phyloP scores from a whole-genome alignment of 1,284 basidiomycete species.

The Volvariella volvacea region DNA sequence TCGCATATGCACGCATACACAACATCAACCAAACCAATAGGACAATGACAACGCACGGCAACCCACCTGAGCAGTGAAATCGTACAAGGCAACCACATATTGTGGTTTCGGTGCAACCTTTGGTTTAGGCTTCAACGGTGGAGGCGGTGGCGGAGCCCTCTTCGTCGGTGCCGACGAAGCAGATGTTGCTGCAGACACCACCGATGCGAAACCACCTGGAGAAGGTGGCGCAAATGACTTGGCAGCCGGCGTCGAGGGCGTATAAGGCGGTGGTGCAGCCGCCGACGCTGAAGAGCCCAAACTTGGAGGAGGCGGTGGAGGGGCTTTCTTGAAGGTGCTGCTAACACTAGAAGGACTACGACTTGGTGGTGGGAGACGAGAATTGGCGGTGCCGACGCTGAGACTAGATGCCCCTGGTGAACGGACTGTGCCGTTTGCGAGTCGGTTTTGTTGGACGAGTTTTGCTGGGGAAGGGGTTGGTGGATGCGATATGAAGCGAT shows the following conservation, averaged over 20 bases:
- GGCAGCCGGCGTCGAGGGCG: conserved; percentile 21
- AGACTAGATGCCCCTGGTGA: conserved; percentile 38
- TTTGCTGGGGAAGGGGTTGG: conserved; percentile 37
- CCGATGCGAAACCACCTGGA: conserved; percentile 19
- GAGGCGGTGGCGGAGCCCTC: conserved; percentile 84
- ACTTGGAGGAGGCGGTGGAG: conserved; percentile 33
- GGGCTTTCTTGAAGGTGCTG: conserved; percentile 38
- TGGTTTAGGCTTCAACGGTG: conserved; percentile 82
- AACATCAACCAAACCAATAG: conserved; percentile 4
- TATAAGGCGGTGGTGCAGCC: conserved; percentile 50
- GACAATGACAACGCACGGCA: conserved; percentile 8
- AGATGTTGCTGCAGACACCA: too few species aligned
- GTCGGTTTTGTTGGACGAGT: conserved; percentile 51
- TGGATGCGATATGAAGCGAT: too few species aligned
- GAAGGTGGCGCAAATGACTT: conserved; percentile 13
- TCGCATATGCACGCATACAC: too few species aligned
- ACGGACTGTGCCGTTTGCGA: conserved; percentile 33
- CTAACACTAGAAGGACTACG: conserved; percentile 42
- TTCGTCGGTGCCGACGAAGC: conserved; percentile 54
- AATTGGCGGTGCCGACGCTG: conserved; percentile 28
- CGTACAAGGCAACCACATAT: conserved; percentile 92
- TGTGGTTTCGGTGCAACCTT: conserved; percentile 50
- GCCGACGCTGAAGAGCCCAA: conserved; percentile 11
- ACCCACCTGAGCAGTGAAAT: conserved; percentile 80
- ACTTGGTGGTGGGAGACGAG: conserved; percentile 32